Conservation (phyloP, 306 rosid species). For the Dryas drummondii region DNA sequence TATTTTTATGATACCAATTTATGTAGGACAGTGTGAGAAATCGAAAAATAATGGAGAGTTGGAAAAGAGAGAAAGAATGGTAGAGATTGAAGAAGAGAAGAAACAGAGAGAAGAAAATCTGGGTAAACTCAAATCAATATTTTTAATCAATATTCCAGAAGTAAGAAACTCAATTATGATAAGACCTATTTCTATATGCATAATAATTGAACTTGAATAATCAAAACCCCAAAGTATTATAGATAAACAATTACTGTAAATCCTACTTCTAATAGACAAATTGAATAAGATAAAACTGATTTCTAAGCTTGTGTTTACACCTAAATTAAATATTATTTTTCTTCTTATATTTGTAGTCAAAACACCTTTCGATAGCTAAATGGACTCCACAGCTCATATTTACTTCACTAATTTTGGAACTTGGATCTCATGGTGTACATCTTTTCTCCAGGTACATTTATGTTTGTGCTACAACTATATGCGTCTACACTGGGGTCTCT, state of each 20-base stretch:
- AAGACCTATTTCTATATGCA: neutral
- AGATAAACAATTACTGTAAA: neutral
- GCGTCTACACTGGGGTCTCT: slow-evolving; percentile 59
- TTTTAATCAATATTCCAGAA: neutral
- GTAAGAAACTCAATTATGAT: neutral
- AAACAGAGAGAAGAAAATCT: neutral
- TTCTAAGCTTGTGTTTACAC: neutral
- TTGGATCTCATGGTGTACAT: slow-evolving; percentile 18
- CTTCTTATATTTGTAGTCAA: neutral
- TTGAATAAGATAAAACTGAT: neutral
- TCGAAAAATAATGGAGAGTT: neutral
- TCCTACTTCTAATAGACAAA: too few relatives aligned
- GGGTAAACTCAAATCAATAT: neutral
- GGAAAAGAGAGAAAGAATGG: neutral
- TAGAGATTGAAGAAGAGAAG: neutral
- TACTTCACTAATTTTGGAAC: slow-evolving; percentile 9
- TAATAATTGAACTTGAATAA: neutral
- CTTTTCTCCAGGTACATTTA: slow-evolving; percentile 67
- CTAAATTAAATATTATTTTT: neutral
- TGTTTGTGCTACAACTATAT: slow-evolving; percentile 63
- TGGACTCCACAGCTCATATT: neutral
- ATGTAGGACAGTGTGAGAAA: neutral
- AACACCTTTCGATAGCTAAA: neutral
- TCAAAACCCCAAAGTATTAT: neutral
- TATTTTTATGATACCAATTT: neutral